phyloP scores from a whole-genome alignment of 2,329 filamentous ascomycete genomes.

The Apiospora hydei region DNA sequence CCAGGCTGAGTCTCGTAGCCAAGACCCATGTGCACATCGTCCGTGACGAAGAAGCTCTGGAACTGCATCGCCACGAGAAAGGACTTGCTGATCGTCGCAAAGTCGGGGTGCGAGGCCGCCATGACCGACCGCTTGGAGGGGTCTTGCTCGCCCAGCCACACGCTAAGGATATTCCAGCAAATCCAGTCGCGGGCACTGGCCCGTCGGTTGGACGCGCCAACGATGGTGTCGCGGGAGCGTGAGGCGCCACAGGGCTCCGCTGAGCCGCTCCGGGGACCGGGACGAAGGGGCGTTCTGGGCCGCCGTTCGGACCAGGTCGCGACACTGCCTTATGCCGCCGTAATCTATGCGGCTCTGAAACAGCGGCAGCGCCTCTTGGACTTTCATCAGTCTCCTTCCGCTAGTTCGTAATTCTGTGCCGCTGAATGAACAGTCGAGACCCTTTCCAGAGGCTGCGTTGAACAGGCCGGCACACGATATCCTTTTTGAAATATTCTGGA shows the following conservation, averaged over 20 bases:
- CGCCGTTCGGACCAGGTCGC: background rate
- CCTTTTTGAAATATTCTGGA: constrained; percentile 16
- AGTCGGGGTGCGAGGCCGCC: background rate
- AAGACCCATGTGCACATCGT: constrained; percentile 20
- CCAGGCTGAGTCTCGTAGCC: constrained; percentile 18
- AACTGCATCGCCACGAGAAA: constrained; percentile 11
- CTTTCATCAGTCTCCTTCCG: background rate
- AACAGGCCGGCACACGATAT: background rate
- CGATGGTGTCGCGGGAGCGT: constrained; percentile 11
- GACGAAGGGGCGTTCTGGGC: background rate
- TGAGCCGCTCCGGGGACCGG: background rate
- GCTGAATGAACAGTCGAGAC: background rate
- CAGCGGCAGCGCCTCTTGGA: background rate
- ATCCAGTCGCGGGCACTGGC: constrained; percentile 23
- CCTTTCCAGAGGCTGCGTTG: background rate
- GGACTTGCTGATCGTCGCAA: background rate
- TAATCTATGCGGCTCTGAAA: background rate
- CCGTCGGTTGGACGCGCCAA: constrained; percentile 6
- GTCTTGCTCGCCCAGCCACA: constrained; percentile 18
- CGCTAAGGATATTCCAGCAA: background rate
- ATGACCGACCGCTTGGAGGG: constrained; percentile 3
- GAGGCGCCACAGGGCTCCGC: background rate
- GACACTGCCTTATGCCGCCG: background rate
- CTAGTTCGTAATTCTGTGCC: background rate
- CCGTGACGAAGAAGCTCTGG: constrained; percentile 19